Evolutionary conservation across 2,329 filamentous ascomycete species (phyloP).

Genomic region (Aaosphaeria arxii): DNA sequence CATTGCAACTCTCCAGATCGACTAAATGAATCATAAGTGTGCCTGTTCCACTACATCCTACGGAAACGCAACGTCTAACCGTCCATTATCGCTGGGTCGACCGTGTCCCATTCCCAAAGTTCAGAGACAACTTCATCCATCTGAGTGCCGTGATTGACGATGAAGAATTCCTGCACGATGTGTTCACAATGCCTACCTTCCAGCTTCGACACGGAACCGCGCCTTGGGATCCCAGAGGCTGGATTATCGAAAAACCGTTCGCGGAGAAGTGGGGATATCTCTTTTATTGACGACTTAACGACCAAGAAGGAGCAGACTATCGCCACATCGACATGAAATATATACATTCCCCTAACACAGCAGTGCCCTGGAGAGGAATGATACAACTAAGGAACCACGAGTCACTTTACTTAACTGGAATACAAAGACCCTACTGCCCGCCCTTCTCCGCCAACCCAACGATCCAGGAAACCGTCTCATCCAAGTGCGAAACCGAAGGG

Average conservation of each 20-base stretch:
- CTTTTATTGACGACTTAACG: slow-evolving; percentile 11
- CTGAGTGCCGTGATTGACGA: slow-evolving; percentile 31
- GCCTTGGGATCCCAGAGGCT: slow-evolving; percentile 33
- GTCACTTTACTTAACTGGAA: not conserved
- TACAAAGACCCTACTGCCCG: not conserved
- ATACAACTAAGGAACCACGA: not conserved
- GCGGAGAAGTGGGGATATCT: slow-evolving; percentile 37
- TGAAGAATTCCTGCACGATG: slow-evolving; percentile 35
- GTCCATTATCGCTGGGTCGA: slow-evolving; percentile 41
- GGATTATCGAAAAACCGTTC: slow-evolving; percentile 34
- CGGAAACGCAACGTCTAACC: slow-evolving; percentile 25
- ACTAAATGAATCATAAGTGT: not conserved
- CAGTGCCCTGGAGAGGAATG: too few species aligned
- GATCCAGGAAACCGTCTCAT: slow-evolving; percentile 26
- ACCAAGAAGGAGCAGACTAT: not conserved
- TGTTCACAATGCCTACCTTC: slow-evolving; percentile 34
- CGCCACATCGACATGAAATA: not conserved
- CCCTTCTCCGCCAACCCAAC: slow-evolving; percentile 10
- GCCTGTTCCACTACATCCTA: not conserved
- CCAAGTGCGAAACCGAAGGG: slow-evolving; percentile 21
- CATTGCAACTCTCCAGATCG: not conserved
- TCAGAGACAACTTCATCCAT: slow-evolving; percentile 39
- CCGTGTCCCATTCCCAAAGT: slow-evolving; percentile 40
- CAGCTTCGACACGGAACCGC: slow-evolving; percentile 20
- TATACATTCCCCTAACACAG: not conserved